These are phyloP conservation scores for Thoreauomyces humboldtii DNA, from an alignment of 192 early-diverging fungal genomes.

Conservation along the genomic window DNA sequence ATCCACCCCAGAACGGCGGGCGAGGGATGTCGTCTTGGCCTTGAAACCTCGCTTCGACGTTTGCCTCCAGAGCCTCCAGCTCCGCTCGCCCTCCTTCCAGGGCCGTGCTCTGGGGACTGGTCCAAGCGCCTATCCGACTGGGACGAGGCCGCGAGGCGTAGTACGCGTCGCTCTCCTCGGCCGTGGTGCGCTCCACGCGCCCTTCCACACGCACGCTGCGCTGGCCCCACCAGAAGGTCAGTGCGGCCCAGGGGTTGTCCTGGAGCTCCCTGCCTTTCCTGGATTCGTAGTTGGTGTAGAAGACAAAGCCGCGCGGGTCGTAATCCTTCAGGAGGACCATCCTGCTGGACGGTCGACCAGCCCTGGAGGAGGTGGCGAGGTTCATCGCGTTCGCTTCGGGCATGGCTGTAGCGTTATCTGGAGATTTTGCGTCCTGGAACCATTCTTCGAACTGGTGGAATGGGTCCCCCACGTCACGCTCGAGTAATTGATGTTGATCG, in stretches of 20 bases:
- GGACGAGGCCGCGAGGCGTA: conserved; percentile 38
- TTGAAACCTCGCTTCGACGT: conserved; percentile 30
- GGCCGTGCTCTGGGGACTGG: conserved; percentile 30
- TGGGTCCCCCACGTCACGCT: conserved; percentile 25
- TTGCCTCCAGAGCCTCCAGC: conserved; percentile 23
- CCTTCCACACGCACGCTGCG: conserved; percentile 53
- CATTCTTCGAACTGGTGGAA: conserved; percentile 45
- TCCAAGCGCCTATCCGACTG: conserved; percentile 48
- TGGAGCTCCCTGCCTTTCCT: conserved; percentile 45
- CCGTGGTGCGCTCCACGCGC: conserved; percentile 18
- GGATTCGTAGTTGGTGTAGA: conserved; percentile 56
- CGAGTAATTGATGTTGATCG: conserved; percentile 17
- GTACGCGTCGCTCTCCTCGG: conserved; percentile 47
- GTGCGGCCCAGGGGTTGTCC: conserved; percentile 40
- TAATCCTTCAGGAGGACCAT: conserved; percentile 55
- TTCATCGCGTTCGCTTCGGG: conserved; percentile 52
- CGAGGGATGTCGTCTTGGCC: conserved; percentile 31
- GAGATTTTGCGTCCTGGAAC: conserved; percentile 36
- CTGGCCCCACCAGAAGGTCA: conserved; percentile 53
- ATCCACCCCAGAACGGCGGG: conserved; percentile 56
- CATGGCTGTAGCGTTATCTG: conserved; percentile 4
- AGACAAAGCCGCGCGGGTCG: conserved; percentile 47
- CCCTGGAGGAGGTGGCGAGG: conserved; percentile 33
- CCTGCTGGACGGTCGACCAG: conserved; percentile 32
- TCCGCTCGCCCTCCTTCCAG: conserved; percentile 30